Evolutionary conservation across 1,139 yeast genomes (phyloP).

Genomic region (Candida anutae): DNA sequence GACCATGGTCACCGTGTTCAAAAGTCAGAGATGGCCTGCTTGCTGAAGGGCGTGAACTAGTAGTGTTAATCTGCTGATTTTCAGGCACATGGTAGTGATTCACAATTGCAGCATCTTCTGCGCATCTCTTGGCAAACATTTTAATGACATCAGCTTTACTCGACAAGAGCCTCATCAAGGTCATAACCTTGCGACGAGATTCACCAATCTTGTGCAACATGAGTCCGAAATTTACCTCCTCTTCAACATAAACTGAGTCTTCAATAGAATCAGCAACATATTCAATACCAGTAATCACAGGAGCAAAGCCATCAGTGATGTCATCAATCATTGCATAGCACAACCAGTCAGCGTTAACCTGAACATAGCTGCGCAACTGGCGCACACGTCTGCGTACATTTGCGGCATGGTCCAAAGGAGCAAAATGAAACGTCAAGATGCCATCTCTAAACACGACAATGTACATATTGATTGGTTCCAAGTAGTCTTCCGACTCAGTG

Average conservation of each 20-base stretch:
- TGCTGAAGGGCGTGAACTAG: no score
- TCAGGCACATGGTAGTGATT: slow-evolving; percentile 7
- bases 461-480: slow-evolving; percentile 84
- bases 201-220: slow-evolving; percentile 84
- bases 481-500: slow-evolving; percentile 66
- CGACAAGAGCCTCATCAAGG: slow-evolving; percentile 78
- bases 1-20: slow-evolving; percentile 15
- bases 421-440: slow-evolving; percentile 75
- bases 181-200: slow-evolving; percentile 85
- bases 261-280: slow-evolving; percentile 90
- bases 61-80: no score
- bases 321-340: slow-evolving; percentile 93
- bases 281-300: slow-evolving; percentile 79
- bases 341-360: slow-evolving; percentile 86
- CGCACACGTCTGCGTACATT: slow-evolving; percentile 88
- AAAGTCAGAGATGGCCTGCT: slow-evolving; percentile 15
- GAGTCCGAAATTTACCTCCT: slow-evolving; percentile 48
- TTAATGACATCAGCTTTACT: slow-evolving; percentile 97
- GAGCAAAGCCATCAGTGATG: slow-evolving; percentile 90
- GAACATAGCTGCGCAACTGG: slow-evolving; percentile 80
- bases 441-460: slow-evolving; percentile 84
- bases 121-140: slow-evolving; percentile 95
- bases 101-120: slow-evolving; percentile 45
- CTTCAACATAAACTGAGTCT: slow-evolving; percentile 48
- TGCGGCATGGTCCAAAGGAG: slow-evolving; percentile 75